Evolutionary conservation across 805 yeast species (phyloP).

Genomic region (Ogataea populi-albae): DNA sequence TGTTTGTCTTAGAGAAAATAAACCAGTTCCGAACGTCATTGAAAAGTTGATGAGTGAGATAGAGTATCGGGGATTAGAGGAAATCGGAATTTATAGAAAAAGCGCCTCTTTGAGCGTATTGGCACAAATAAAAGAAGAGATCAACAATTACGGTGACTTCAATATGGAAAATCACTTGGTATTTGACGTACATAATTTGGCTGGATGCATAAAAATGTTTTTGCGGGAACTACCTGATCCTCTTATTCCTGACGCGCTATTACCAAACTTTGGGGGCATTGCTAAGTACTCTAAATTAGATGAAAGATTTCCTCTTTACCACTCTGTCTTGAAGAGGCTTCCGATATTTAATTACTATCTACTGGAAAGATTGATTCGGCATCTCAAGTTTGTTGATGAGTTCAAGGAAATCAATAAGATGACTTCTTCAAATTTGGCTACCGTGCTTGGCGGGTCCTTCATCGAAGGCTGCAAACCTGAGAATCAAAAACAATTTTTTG

Average conservation of each 20-base stretch:
- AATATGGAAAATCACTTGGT: conserved; percentile 40
- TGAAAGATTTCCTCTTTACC: conserved; percentile 26
- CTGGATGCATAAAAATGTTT: conserved; percentile 82
- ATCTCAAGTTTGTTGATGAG: conserved; percentile 65
- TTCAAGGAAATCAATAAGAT: conserved; percentile 72
- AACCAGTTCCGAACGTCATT: conserved; percentile 62
- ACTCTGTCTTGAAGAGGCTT: conserved; percentile 33
- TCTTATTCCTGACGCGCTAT: conserved; percentile 62
- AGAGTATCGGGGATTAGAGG: conserved; percentile 84
- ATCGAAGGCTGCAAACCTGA: conserved; percentile 54
- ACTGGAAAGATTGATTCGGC: conserved; percentile 63
- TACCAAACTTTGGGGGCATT: conserved; percentile 51
- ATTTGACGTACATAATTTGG: conserved; percentile 79
- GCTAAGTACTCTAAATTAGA: conserved; percentile 24
- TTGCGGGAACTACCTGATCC: conserved; percentile 87
- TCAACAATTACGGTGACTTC: conserved; percentile 46
- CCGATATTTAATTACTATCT: conserved; percentile 69
- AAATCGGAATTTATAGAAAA: conserved; percentile 83
- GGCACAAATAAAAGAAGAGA: conserved; percentile 39
- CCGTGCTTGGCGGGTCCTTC: conserved; percentile 72
- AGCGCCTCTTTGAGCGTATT: conserved; percentile 51
- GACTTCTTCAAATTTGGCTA: conserved; percentile 87
- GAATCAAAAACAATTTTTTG: conserved; percentile 45
- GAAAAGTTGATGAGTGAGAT: conserved; percentile 67
- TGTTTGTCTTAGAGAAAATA: conserved; percentile 69